phyloP scores from a whole-genome alignment of 371 early-diverging fungal species.

The Coemansia sp. region DNA sequence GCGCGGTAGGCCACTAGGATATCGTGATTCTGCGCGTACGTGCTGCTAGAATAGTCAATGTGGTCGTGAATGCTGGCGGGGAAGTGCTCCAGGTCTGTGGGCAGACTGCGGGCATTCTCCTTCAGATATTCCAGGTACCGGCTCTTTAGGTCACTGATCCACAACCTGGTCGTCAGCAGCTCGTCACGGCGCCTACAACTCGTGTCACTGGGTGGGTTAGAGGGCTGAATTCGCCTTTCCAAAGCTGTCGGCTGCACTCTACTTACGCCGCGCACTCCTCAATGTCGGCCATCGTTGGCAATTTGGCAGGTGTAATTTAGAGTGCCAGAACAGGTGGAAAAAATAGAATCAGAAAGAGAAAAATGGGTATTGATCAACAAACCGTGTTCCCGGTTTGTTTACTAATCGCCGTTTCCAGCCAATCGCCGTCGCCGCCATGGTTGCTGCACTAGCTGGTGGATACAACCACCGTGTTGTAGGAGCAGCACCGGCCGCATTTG shows the following conservation, averaged over 20 bases:
- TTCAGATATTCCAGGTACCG: slow-evolving; percentile 32
- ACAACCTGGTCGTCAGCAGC: slow-evolving; percentile 37
- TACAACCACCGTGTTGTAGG: slow-evolving; percentile 75
- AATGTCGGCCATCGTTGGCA: slow-evolving; percentile 19
- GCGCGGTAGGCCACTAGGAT: slow-evolving; percentile 37
- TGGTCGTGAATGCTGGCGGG: slow-evolving; percentile 32
- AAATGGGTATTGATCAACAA: background rate
- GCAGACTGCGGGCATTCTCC: slow-evolving; percentile 27
- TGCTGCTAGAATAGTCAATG: slow-evolving; percentile 33
- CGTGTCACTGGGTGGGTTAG: too few relatives aligned
- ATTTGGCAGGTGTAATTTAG: background rate
- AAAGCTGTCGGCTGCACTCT: too few relatives aligned
- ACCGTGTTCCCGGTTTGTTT: too few relatives aligned
- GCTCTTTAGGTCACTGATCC: slow-evolving; percentile 44
- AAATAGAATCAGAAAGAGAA: background rate
- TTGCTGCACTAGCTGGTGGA: background rate
- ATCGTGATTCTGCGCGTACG: slow-evolving; percentile 34
- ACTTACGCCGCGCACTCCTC: slow-evolving; percentile 43
- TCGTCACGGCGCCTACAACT: slow-evolving; percentile 40
- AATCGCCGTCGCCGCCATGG: too few relatives aligned
- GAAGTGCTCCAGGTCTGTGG: slow-evolving; percentile 36
- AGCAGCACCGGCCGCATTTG: slow-evolving; percentile 83
- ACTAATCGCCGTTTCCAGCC: too few relatives aligned
- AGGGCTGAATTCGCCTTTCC: too few relatives aligned
- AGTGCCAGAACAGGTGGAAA: background rate